Evolutionary conservation across 208 protist genomes (phyloP), one percentile per base, ranked within the genome.

Genomic region (Leishmania martiniquensis): DNA sequence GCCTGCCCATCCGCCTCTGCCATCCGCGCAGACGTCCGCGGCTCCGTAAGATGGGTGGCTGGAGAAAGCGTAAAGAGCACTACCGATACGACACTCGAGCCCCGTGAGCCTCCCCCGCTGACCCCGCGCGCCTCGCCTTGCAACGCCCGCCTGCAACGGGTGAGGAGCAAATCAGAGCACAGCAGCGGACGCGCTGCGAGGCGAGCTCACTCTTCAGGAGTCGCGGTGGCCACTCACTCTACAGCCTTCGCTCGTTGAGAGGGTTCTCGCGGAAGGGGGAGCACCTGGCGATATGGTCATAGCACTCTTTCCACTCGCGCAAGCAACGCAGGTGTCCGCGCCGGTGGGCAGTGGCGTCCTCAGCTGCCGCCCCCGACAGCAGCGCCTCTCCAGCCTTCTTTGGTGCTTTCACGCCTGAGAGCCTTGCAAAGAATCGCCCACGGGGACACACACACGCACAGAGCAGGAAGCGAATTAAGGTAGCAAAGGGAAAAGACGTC

Each of bases 401-500:
- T 32, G 10, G 59, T 15, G 17, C 15, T 34, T 42, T 62, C 32
- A 25, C 51, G 51, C 4, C 22, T 62, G 22, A 66, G 49, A 13
- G 17, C 37, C 34, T 75, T 0, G 42, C 63, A 52, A 32, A n/a
- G 25, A 29, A 69, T 49, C 65, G 42, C 65, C 22, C 7, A 69
- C 65, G 44, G 25, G 25, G 4, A 69, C 25, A 29, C 22, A 49
- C 63, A 45, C 63, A 68, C 63, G 42, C 63, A 69, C 15, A 44
- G 39, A 69, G 65, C 65, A 69, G 44, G 34, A 52, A 72, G 45
- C 49, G 25, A 78, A 52, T 25, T 6, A 57, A 75, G 44, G 59
- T 44, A 22, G 25, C 45, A 34, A 39, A 60, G 55, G 51, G 32
- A n/a, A 32, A 25, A 71, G 39, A 25, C 39, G 52, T 32, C 7